Evolutionary conservation across 1,284 basidiomycete genomes (phyloP), one percentile per base, ranked within the genome.

Genomic region (Hemileia vastatrix): DNA sequence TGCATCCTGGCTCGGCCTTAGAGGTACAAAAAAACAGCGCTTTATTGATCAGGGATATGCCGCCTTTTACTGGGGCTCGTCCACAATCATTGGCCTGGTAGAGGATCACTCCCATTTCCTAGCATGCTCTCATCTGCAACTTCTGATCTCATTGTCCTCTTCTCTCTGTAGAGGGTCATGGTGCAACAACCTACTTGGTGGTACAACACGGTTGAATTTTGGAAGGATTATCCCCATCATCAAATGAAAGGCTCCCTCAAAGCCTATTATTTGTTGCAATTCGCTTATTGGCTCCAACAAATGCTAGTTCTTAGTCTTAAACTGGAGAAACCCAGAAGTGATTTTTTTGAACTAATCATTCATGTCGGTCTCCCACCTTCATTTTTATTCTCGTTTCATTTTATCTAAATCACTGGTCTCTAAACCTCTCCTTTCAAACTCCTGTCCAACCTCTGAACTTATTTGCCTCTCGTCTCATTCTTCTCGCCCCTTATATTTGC

Each of bases 201-300:
- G 75, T 75, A 67, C 65, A 65, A 74, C 23, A 58, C 74, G 8
- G 68, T 73, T 43, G 73, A 75, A 57, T 71, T 76, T 15, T 76
- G 74, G 68, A 64, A 69, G 57, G 68, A 71, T 63, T 72, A 76
- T 57, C 68, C 69, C 11, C 67, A 71, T 67, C 77, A 76, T 85
- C 83, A 88, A 64, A 90, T 98, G 88, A 84, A 83, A 43, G 83
- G 84, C 1, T 82, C 85, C 66, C 79, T 97, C 67, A 98, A 98
- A 78, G 77, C 82, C 36, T 97, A 96, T 79, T 98, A 98, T 75
- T 83, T 98, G 61, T 83, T 78, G 1, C 78, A 78, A 61, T 73
- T 83, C 52, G 81, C 90, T 1, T 96, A 96, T 76, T 98, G 94
- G 94, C 82, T 85, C 57, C 93, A 98, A 73, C 92, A 98, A 76